Conservation (phyloP, 768 basidiomycete species). For the Lactarius indigo region DNA sequence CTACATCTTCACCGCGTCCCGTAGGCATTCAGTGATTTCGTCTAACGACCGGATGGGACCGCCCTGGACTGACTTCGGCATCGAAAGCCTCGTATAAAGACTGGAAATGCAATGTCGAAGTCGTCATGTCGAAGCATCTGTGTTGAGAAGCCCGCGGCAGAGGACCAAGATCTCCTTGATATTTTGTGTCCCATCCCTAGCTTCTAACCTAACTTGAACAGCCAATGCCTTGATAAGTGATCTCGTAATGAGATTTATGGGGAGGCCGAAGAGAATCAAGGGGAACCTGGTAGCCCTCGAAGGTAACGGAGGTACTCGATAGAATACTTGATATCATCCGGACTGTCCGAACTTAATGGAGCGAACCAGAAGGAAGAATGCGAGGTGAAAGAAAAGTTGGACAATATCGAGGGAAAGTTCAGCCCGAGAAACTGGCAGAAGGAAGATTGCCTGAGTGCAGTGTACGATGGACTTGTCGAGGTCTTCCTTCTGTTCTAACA, state of each 20-base stretch:
- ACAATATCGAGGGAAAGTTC: neutral
- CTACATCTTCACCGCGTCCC: neutral
- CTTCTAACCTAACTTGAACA: neutral
- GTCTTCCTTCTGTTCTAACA: neutral
- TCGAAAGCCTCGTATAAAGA: neutral
- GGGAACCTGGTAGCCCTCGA: too few species aligned
- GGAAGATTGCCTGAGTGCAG: neutral
- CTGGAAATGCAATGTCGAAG: too few species aligned
- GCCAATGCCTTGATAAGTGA: neutral
- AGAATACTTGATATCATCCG: neutral
- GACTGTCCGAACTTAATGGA: neutral
- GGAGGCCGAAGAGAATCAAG: too few species aligned
- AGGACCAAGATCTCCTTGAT: neutral
- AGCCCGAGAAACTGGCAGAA: neutral
- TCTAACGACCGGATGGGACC: neutral
- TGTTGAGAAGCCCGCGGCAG: neutral
- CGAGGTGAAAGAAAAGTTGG: neutral
- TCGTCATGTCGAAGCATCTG: too few species aligned
- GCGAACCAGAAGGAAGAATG: neutral
- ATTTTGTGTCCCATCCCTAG: neutral
- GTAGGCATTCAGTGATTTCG: neutral
- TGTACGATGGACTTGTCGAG: neutral
- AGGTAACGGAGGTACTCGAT: neutral
- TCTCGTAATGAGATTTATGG: neutral
- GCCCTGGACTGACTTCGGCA: neutral